Conservation (phyloP, 2,329 filamentous ascomycete genomes). For the Phoma sp. region DNA sequence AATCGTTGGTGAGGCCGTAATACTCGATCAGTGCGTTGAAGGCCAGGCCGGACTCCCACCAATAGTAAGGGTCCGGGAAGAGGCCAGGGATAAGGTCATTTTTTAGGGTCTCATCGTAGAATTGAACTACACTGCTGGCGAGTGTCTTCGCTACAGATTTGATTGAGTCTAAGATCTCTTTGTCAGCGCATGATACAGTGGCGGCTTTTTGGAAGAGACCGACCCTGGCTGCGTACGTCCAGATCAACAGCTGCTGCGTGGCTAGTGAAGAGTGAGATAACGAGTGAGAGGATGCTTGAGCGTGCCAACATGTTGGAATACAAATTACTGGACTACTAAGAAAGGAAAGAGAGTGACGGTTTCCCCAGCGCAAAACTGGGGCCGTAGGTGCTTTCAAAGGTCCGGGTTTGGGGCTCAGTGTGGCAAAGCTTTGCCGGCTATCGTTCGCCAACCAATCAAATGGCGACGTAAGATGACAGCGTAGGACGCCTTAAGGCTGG, state of each 20-base stretch:
- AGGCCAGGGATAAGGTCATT: slow-evolving; percentile 21
- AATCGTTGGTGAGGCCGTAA: slow-evolving; percentile 52
- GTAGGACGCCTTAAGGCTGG: slow-evolving; percentile 9
- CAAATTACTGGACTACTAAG: background rate
- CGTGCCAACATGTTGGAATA: slow-evolving; percentile 25
- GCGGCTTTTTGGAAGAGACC: background rate
- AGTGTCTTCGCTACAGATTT: slow-evolving; percentile 29
- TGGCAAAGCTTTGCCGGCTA: background rate
- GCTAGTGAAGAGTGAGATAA: slow-evolving; percentile 22
- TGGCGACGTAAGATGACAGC: background rate
- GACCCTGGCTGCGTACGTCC: slow-evolving; percentile 29
- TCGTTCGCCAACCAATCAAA: slow-evolving; percentile 8
- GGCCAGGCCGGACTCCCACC: slow-evolving; percentile 30
- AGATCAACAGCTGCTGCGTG: slow-evolving; percentile 24
- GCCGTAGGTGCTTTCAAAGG: background rate
- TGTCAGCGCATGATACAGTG: background rate
- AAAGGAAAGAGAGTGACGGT: background rate
- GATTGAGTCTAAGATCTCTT: slow-evolving; percentile 27
- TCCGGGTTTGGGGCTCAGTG: background rate
- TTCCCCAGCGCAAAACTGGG: background rate
- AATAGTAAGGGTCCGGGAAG: slow-evolving; percentile 30
- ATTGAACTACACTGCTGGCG: slow-evolving; percentile 27
- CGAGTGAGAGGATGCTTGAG: slow-evolving; percentile 22
- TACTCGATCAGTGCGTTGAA: slow-evolving; percentile 46
- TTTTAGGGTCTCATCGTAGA: slow-evolving; percentile 25